Evolutionary conservation across 768 basidiomycete genomes (phyloP), one percentile per base, ranked within the genome.

Genomic region (Tulasnella sp.): DNA sequence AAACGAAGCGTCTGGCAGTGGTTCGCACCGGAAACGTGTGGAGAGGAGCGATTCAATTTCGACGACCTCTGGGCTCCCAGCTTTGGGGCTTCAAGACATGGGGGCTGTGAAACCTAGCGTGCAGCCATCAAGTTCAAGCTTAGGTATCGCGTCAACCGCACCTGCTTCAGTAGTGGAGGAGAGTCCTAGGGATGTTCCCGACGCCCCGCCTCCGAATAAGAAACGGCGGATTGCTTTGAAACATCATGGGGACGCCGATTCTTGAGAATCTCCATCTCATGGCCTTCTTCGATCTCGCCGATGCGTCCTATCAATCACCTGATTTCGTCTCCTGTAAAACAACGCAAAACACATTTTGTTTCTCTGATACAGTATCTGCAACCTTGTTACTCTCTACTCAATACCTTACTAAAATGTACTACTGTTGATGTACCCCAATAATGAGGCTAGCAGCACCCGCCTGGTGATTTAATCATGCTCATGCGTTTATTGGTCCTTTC

Each of bases 221-320:
- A 91, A 88, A 70, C 77, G 88, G 58, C 76, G 88, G 22, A 80
- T 89, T n/a, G 85, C 80, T 34, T 73, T 90, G 65, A 60, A 46
- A 38, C 65, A 66, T 59, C 64, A 62, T 24, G 42, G 25, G 12
- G 53, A 55, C 15, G 34, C 34, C 5, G 34, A 38, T 38, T 15
- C 34, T 38, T 38, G 34, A 38, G 15, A 38, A 38, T 38, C 15
- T 38, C n/a, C n/a, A n/a, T n/a, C n/a, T n/a, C n/a, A n/a, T n/a
- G n/a, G n/a, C n/a, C n/a, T n/a, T n/a, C n/a, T n/a, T n/a, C n/a
- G n/a, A n/a, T n/a, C n/a, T n/a, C n/a, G n/a, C n/a, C n/a, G n/a
- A n/a, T n/a, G n/a, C n/a, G n/a, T n/a, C n/a, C n/a, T n/a, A n/a
- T n/a, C n/a, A n/a, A n/a, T n/a, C n/a, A n/a, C n/a, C n/a, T n/a